These are phyloP conservation scores for Macrolepiota albuminosa DNA, from an alignment of 768 basidiomycete genomes.

Conservation along the genomic window DNA sequence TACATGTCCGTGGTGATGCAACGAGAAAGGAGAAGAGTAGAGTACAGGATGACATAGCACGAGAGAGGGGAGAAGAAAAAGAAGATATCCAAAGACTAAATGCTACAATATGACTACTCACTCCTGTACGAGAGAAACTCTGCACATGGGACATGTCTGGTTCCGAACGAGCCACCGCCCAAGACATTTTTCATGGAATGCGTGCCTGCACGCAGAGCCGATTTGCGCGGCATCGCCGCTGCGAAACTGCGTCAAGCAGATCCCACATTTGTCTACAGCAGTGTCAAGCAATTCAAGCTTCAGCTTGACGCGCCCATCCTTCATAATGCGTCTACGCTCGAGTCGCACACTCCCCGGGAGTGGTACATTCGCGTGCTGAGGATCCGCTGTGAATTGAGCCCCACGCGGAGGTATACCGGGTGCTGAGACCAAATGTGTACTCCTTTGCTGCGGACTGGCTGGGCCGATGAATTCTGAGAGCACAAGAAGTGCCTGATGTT, in stretches of 20 bases:
- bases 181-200: slow-evolving; percentile 64
- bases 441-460: slow-evolving; percentile 22
- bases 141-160: slow-evolving; percentile 63
- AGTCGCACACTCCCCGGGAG: slow-evolving; percentile 48
- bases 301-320: slow-evolving; percentile 65
- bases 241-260: slow-evolving; percentile 70
- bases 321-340: slow-evolving; percentile 51
- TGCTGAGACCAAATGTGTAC: slow-evolving; percentile 1
- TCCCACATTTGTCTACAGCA: slow-evolving; percentile 64
- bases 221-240: slow-evolving; percentile 50
- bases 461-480: slow-evolving; percentile 62
- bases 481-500: slow-evolving; percentile 48
- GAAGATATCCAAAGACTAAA: neutral
- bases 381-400: neutral
- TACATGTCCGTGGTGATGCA: neutral
- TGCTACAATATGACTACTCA: slow-evolving; percentile 18
- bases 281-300: slow-evolving; percentile 63
- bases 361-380: slow-evolving; percentile 20
- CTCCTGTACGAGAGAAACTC: slow-evolving; percentile 36
- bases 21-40: neutral
- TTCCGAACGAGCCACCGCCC: slow-evolving; percentile 56
- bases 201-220: slow-evolving; percentile 57
- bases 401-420: slow-evolving; percentile 11
- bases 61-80: neutral
- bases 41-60: neutral